Conservation (phyloP, 23 red algal species). For the Agarophyton chilense region DNA sequence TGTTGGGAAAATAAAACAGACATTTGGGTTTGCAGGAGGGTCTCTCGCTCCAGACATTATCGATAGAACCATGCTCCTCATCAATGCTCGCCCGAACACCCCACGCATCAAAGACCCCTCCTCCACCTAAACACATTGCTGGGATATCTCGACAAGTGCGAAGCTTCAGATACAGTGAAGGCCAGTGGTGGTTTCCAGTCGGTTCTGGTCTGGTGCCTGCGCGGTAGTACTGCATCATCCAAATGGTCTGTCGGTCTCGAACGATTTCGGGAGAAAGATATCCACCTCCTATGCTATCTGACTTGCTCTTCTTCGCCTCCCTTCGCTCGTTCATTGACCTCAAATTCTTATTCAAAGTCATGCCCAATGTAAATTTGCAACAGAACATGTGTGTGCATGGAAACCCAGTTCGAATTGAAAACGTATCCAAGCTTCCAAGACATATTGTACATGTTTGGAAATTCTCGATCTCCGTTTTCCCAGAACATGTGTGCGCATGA, state of each 20-base stretch:
- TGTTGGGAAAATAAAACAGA: neutral
- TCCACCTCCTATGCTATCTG: slow-evolving; percentile 30
- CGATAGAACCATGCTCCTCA: neutral
- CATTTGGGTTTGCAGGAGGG: neutral
- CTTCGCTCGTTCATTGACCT: neutral
- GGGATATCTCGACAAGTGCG: slow-evolving; percentile 47
- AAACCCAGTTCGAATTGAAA: too few species aligned
- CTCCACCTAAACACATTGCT: slow-evolving; percentile 33
- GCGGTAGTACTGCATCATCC: neutral
- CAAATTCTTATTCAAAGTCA: neutral
- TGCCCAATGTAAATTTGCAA: too few species aligned
- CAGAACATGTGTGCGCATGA: too few species aligned
- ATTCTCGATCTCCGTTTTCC: too few species aligned
- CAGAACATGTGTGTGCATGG: too few species aligned
- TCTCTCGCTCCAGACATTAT: neutral
- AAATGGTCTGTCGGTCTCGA: slow-evolving; percentile 19
- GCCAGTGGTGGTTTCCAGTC: slow-evolving; percentile 36
- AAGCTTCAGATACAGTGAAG: slow-evolving; percentile 40
- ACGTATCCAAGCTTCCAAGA: too few species aligned
- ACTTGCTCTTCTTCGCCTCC: slow-evolving; percentile 46
- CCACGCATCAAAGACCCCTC: slow-evolving; percentile 6
- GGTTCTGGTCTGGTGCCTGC: neutral
- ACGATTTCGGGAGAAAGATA: slow-evolving; percentile 20
- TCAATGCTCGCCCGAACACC: neutral
- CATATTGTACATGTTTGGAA: too few species aligned